Percentiles rank a stretch among this genome's conserved stretches.
Conservation (phyloP, 495 filamentous ascomycete species). For the Penicillium diatomitis region DNA sequence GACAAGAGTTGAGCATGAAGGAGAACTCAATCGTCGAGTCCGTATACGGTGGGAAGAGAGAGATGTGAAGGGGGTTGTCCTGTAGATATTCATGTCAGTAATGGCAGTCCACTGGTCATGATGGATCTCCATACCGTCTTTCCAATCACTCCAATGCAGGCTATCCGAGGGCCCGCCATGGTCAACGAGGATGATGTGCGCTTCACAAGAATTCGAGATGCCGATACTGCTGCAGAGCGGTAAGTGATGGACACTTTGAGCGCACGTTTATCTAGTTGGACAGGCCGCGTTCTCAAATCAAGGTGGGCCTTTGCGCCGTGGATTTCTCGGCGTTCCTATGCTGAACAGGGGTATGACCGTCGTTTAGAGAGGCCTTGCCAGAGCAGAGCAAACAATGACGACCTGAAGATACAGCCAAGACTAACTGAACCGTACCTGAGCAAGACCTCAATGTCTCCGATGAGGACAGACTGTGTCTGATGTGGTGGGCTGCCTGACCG, state of each 20-base stretch:
- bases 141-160: conserved; percentile 87
- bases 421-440: background rate
- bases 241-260: too few relatives aligned
- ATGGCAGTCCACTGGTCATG: background rate
- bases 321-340: too few relatives aligned
- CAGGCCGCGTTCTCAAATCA: too few relatives aligned
- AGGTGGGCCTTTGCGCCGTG: too few relatives aligned
- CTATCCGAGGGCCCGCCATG: conserved; percentile 47
- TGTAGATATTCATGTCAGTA: conserved; percentile 26
- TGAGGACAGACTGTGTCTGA: background rate
- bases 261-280: too few relatives aligned
- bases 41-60: conserved; percentile 70
- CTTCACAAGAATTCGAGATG: background rate
- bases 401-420: too few relatives aligned
- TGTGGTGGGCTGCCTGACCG: background rate
- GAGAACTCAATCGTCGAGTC: conserved; percentile 71
- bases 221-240: too few relatives aligned
- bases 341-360: too few relatives aligned
- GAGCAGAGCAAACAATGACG: too few relatives aligned
- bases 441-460: background rate
- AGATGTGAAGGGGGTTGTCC: conserved; percentile 94
- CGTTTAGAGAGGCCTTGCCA: too few relatives aligned
- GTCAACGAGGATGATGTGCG: background rate
- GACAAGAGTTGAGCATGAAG: conserved; percentile 78
- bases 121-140: conserved; percentile 55